A percentile compares a stretch with the other conserved stretches of the same genome.
Conservation (phyloP, 129 eudicot genomes). For the Daucus carota region DNA sequence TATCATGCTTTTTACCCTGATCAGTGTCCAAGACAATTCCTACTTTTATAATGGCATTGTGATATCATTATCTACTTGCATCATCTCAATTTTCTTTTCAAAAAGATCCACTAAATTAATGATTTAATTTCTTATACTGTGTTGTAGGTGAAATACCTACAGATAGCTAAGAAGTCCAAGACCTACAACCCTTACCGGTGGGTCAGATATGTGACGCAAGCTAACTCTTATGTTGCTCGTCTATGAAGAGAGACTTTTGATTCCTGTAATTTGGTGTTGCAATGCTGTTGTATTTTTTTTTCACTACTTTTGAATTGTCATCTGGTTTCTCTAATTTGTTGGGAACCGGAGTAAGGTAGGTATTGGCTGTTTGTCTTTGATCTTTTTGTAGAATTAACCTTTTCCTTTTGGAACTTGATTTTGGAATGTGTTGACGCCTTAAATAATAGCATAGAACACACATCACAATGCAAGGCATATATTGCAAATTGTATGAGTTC, state of each 20-base stretch:
- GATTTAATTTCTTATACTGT: neutral
- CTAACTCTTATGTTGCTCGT: slow-evolving; percentile 94
- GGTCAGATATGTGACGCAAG: slow-evolving; percentile 93
- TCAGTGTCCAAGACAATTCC: neutral
- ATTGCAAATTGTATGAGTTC: too few species aligned
- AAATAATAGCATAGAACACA: too few species aligned
- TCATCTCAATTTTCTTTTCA: too few species aligned
- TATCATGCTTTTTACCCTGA: neutral
- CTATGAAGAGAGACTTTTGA: slow-evolving; percentile 32
- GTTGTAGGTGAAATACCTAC: slow-evolving; percentile 80
- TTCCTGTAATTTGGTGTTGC: neutral
- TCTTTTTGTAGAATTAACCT: neutral
- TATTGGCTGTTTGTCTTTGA: neutral
- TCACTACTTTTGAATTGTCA: neutral
- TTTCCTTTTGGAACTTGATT: neutral
- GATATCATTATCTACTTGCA: too few species aligned
- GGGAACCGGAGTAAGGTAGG: neutral
- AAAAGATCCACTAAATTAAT: neutral
- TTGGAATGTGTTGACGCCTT: neutral
- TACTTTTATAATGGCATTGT: too few species aligned
- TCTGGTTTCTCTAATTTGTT: neutral
- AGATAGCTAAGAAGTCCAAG: slow-evolving; percentile 78
- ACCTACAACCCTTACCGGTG: slow-evolving; percentile 80
- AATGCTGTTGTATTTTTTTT: neutral
- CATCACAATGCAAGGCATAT: too few species aligned